Conservation (phyloP, 495 filamentous ascomycete genomes). For the Aspergillus steynii region DNA sequence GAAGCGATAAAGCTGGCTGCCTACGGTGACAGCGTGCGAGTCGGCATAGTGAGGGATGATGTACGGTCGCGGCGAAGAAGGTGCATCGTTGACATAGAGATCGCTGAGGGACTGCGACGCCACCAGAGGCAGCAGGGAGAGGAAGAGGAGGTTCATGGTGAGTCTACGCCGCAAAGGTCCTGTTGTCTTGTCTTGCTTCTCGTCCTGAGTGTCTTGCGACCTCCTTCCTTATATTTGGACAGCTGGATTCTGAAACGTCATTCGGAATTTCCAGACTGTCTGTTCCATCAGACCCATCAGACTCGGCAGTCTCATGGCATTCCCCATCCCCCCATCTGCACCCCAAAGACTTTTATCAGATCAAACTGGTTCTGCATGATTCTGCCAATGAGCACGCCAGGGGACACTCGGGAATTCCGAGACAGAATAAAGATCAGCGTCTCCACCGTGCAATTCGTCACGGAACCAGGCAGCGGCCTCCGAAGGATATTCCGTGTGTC, state of each 20-base stretch:
- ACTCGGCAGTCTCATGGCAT: too few species aligned
- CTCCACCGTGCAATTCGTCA: not conserved
- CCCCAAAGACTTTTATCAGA: not conserved
- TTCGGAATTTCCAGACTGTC: not conserved
- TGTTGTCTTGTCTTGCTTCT: not conserved
- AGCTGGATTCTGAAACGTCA: not conserved
- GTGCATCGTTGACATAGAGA: slow-evolving; percentile 27
- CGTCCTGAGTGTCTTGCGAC: not conserved
- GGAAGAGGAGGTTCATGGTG: slow-evolving; percentile 12
- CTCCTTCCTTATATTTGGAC: slow-evolving; percentile 2
- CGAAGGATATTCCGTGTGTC: not conserved
- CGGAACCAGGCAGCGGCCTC: not conserved
- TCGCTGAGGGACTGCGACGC: slow-evolving; percentile 7
- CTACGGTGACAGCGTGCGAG: slow-evolving; percentile 31
- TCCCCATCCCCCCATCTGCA: not conserved
- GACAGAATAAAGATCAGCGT: slow-evolving; percentile 2
- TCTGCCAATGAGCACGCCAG: not conserved
- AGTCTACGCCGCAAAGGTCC: not conserved
- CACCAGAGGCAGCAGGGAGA: slow-evolving; percentile 6
- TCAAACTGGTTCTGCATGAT: not conserved
- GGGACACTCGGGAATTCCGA: slow-evolving; percentile 7
- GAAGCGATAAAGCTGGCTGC: slow-evolving; percentile 32
- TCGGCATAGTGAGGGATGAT: slow-evolving; percentile 34
- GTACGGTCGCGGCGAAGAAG: slow-evolving; percentile 30
- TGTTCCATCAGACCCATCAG: not conserved